Base-by-base conservation (phyloP, 805 yeast species). In the Candida taoyuanica region DNA sequence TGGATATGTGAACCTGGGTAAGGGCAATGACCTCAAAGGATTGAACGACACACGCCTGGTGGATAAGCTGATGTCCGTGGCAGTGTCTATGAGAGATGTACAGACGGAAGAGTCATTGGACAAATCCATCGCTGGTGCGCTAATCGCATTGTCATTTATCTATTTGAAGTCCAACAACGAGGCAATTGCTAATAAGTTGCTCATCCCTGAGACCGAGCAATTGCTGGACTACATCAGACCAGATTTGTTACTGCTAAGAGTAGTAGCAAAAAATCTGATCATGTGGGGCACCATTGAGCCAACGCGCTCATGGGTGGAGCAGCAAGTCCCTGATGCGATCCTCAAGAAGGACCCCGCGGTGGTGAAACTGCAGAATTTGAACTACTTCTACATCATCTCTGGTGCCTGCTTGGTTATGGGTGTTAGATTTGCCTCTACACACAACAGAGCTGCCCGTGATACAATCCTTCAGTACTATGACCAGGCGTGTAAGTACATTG, bases 1-100 rank as follows among this genome's bases (percentile, higher is more conserved):
- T 14, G 99, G 99, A 0, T 74, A 80, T 40, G 78, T 88, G 13
- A 88, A 89, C 52, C 58, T 88, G 21, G 96, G 94, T 1, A 74
- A 76, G 39, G 95, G 93, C 1, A 72, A 73, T 36, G 75, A 73
- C 42, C 59, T 81, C 34, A 64, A 71, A 33, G 79, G 79, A 0
- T 58, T 76, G 31, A 73, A 73, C 43, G 93, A 82, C 53, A 69
- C 81, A 0, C 78, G 72, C 48, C 72, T 84, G 5, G 74, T 78
- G 17, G 87, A 81, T 42, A 66, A 64, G 34, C 62, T 87, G 25
- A 55, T 81, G 29, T 64, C 77, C 0, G 63, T 76, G 39, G 85
- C 87, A 0, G 65, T 71, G 1, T 68, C 79, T 5, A 68, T 74
- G 62, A 73, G 74, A 43, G 91, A 82, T 59, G 73, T 73, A 17